phyloP scores from a whole-genome alignment of 2,329 filamentous ascomycete genomes.

The Phyllosticta paracitricarpa region DNA sequence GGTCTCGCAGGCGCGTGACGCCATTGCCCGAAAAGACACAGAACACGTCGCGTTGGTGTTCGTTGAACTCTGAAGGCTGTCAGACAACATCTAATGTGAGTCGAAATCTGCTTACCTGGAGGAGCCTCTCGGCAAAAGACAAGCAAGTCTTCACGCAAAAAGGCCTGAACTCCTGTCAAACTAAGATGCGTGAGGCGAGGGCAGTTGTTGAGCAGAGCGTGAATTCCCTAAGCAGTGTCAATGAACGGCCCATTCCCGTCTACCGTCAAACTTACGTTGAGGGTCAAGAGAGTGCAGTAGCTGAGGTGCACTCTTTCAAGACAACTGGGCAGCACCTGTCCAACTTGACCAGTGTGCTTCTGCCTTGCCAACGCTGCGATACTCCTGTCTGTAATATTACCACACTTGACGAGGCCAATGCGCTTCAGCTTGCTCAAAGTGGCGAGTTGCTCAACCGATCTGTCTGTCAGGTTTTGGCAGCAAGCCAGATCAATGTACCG shows the following conservation, averaged over 20 bases:
- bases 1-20: slow-evolving; percentile 65
- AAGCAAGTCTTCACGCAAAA: slow-evolving; percentile 75
- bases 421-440: slow-evolving; percentile 85
- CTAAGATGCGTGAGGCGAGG: slow-evolving; percentile 88
- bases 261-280: slow-evolving; percentile 51
- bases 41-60: slow-evolving; percentile 89
- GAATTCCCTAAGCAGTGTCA: slow-evolving; percentile 61
- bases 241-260: slow-evolving; percentile 10
- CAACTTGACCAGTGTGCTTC: slow-evolving; percentile 43
- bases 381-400: slow-evolving; percentile 78
- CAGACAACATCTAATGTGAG: neutral
- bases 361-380: slow-evolving; percentile 74
- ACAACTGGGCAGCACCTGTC: slow-evolving; percentile 51
- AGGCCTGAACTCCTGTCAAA: slow-evolving; percentile 86
- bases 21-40: slow-evolving; percentile 92
- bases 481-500: slow-evolving; percentile 97
- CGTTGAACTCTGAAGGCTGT: slow-evolving; percentile 67
- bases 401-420: slow-evolving; percentile 91
- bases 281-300: slow-evolving; percentile 78
- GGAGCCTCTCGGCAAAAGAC: slow-evolving; percentile 81
- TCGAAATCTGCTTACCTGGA: slow-evolving; percentile 39
- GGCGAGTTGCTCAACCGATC: slow-evolving; percentile 74
- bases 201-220: slow-evolving; percentile 79
- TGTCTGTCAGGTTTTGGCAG: slow-evolving; percentile 78
- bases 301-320: slow-evolving; percentile 92